Base-by-base conservation (phyloP, 352 stramenopile genomes). In the Aphanomyces invadans region DNA sequence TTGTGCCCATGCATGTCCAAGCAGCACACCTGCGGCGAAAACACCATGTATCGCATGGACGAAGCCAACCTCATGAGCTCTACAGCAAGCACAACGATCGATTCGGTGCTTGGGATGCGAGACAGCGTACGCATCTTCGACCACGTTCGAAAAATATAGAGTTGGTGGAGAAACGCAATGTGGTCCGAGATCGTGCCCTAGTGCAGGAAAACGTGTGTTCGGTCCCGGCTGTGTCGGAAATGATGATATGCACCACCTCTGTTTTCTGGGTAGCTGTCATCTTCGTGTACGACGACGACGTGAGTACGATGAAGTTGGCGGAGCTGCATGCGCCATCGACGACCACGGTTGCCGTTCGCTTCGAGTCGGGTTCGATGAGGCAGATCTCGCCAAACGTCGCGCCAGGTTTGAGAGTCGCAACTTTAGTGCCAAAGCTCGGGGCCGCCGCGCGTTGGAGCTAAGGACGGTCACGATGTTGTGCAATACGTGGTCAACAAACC, bases 281-380 rank as follows among this genome's bases (percentile, higher is more conserved):
- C 28, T 84, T 78, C 26, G 90, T 54, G 65, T 93, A 93, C 28
- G 81, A 90, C 10, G 83, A 75, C 4, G 85, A 82, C 11, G 85
- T 87, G 68, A 93, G 82, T 53, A 92, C 85, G 55, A 93, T 90
- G 38, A 93, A 91, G 70, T 88, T 90, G 38, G 85, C 82, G 64
- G 77, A 77, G 73, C 89, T 77, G 7, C 78, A 77, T 29, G 78
- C 68, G 10, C 71, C 54, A 51, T 93, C 85, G 19, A 92, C 85
- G 54, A 90, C 74, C n/a, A 90, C 80, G 12, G 83, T 93, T 21
- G 83, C 85, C 62, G 78, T 91, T 33, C 85, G 85, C 65, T 90
- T 93, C 53, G 85, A 90, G 71, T 93, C 83, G 26, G 85, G 80
- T 38, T 92, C 83, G 55, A 93, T 93, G 49, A 93, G 79, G 53